A percentile compares a stretch with the other conserved stretches of the same genome.
phyloP scores from a whole-genome alignment of 1,284 basidiomycete species.

The Rhodotorula mucilaginosa region DNA sequence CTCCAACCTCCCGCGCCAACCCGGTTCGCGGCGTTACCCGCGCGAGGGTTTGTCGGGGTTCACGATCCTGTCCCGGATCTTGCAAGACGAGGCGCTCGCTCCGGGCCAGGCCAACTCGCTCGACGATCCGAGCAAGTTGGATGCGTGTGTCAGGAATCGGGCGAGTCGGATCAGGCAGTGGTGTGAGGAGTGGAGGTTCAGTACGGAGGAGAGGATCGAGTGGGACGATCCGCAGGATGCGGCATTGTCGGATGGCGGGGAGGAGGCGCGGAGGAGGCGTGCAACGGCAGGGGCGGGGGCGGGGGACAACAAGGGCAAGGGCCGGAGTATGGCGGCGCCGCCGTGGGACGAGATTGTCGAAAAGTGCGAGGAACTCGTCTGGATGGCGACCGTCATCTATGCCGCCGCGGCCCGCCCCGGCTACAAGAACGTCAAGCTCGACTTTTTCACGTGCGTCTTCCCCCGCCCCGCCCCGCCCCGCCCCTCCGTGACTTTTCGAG shows the following conservation, averaged over 20 bases:
- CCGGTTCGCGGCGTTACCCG: conserved; percentile 26
- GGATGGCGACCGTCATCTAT: conserved; percentile 44
- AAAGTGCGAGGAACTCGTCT: conserved; percentile 43
- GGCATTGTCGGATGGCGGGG: background rate
- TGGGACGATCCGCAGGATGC: conserved; percentile 23
- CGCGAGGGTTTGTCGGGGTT: conserved; percentile 41
- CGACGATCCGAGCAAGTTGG: conserved; percentile 37
- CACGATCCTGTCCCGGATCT: conserved; percentile 42
- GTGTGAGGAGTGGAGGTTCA: conserved; percentile 44
- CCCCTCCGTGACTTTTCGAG: too few species aligned
- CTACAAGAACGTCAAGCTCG: conserved; percentile 37
- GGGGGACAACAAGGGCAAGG: conserved; percentile 9
- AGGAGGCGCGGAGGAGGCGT: conserved; percentile 7
- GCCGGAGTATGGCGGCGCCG: conserved; percentile 12
- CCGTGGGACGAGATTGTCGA: conserved; percentile 43
- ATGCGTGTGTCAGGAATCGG: conserved; percentile 14
- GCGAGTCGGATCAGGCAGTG: conserved; percentile 15
- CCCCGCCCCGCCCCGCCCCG: too few species aligned
- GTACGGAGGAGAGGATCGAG: conserved; percentile 20
- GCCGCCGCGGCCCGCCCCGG: conserved; percentile 41
- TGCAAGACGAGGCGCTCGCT: conserved; percentile 41
- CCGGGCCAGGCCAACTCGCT: conserved; percentile 35
- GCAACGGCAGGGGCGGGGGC: conserved; percentile 3
- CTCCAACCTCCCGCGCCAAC: conserved; percentile 23
- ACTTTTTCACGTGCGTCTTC: conserved; percentile 40